Evolutionary conservation across 2,329 filamentous ascomycete genomes (phyloP), one percentile per base, ranked within the genome.

Genomic region (Scedosporium dehoogii): DNA sequence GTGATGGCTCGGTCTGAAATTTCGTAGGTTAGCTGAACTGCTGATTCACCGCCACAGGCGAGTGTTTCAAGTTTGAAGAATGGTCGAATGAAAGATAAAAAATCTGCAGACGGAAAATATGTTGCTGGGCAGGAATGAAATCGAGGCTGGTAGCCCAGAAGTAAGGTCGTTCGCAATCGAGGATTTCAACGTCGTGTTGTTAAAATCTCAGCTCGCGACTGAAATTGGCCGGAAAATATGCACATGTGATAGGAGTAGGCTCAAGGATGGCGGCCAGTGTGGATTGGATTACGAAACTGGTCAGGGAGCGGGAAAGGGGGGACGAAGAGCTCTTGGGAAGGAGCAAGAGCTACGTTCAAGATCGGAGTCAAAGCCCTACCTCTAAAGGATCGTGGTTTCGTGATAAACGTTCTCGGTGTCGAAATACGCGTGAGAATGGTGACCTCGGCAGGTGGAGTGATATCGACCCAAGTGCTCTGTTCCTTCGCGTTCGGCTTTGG

Each of bases 1-100:
- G 69, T 80, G 75, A 69, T 68, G 18, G 62, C 61, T 62, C 59
- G 62, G 69, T 18, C 44, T 55, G 23, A 23, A 38, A 38, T 38
- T 38, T 38, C 10, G 3, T 4, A 38, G 33, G 9, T 38, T 14
- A 38, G 33, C 33, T 12, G 33, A 38, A 38, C 10, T 38, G 33
- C 33, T 5, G 33, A 38, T 10, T 10, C 33, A 38, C 33, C 33
- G 33, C 33, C 33, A 38, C 33, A 38, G n/a, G n/a, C n/a, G n/a
- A 38, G 33, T 4, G 33, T 38, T 38, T 38, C 33, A 38, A 38
- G 10, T 12, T 38, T 12, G 16, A 23, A 48, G 18, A 48, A 48
- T 48, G 7, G 44, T 48, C 21, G 14, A 10, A 48, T 18, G 44
- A 18, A 18, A 46, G n/a, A 48, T n/a, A 18, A 48, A 18, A 48